Percentiles rank a stretch among this genome's conserved stretches.
Conservation (phyloP, 1,139 yeast species). For the Yamadazyma mexicana region DNA sequence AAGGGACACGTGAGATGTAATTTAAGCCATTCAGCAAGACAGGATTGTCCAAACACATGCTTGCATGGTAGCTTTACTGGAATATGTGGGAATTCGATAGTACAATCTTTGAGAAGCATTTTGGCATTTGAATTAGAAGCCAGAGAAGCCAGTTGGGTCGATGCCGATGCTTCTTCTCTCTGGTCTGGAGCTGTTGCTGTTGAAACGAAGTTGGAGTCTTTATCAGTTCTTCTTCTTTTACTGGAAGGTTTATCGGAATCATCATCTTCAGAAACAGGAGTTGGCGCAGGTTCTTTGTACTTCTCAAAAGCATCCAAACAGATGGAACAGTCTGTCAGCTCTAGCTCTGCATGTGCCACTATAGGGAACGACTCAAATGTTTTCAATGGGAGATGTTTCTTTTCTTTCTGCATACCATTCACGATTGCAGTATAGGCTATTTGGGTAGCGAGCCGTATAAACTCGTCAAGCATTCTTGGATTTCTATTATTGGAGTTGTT, state of each 20-base stretch:
- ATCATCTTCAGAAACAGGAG: background rate
- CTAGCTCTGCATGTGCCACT: conserved; percentile 28
- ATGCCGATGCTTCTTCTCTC: conserved; percentile 5
- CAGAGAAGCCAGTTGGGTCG: no score
- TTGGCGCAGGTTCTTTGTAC: background rate
- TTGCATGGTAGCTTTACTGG: conserved; percentile 80
- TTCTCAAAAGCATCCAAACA: conserved; percentile 59
- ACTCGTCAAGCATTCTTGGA: conserved; percentile 53
- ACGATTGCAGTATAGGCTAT: conserved; percentile 65
- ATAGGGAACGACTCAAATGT: conserved; percentile 52
- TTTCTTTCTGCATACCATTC: conserved; percentile 35
- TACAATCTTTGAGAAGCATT: conserved; percentile 19
- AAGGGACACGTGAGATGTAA: conserved; percentile 74
- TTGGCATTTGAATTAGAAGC: no score
- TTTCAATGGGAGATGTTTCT: conserved; percentile 52
- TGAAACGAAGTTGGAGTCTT: conserved; percentile 1
- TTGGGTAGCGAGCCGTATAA: conserved; percentile 66
- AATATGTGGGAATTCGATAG: conserved; percentile 49
- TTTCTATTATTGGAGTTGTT: conserved; percentile 58
- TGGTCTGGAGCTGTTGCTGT: background rate
- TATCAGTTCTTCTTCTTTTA: conserved; percentile 16
- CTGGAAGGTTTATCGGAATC: background rate
- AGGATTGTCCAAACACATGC: conserved; percentile 72
- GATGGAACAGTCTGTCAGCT: conserved; percentile 54
- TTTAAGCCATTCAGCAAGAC: conserved; percentile 75